phyloP scores from a whole-genome alignment of 1,139 yeast genomes.

The Geotrichum klebahnii region DNA sequence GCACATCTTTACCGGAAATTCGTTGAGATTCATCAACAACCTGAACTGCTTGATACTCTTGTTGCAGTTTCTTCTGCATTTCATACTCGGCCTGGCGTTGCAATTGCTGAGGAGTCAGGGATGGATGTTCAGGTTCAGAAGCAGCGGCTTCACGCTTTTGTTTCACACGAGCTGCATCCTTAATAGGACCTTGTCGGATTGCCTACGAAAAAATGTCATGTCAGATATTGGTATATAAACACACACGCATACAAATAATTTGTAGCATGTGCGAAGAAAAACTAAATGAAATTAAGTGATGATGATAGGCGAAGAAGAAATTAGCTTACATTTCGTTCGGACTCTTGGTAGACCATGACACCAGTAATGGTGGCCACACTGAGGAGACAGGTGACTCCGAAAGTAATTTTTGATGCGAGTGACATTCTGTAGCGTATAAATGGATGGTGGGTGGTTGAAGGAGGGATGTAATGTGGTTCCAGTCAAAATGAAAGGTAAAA shows the following conservation, averaged over 20 bases:
- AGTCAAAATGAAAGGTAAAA: too few relatives aligned
- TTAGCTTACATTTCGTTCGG: constrained; percentile 50
- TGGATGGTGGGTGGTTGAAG: neutral
- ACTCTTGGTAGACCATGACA: constrained; percentile 63
- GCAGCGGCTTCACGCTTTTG: constrained; percentile 46
- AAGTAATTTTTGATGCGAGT: constrained; percentile 64
- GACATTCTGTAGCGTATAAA: constrained; percentile 49
- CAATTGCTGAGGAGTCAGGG: constrained; percentile 41
- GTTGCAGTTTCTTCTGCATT: constrained; percentile 63
- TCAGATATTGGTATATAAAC: too few relatives aligned
- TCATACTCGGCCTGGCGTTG: constrained; percentile 71
- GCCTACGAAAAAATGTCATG: constrained; percentile 41
- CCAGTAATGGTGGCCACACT: constrained; percentile 60
- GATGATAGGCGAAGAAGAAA: neutral
- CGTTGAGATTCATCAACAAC: constrained; percentile 44
- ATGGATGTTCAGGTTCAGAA: constrained; percentile 33
- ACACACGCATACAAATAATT: too few relatives aligned
- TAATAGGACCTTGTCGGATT: constrained; percentile 73
- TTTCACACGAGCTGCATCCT: constrained; percentile 62
- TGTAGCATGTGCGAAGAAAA: too few relatives aligned
- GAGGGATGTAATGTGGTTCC: neutral
- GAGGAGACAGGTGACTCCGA: constrained; percentile 53
- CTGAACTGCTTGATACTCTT: constrained; percentile 61
- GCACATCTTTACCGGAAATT: constrained; percentile 18
- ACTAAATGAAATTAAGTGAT: neutral